These are phyloP conservation scores for Elymus sibiricus DNA, from an alignment of 176 grass and related monocot species.

Conservation along the genomic window DNA sequence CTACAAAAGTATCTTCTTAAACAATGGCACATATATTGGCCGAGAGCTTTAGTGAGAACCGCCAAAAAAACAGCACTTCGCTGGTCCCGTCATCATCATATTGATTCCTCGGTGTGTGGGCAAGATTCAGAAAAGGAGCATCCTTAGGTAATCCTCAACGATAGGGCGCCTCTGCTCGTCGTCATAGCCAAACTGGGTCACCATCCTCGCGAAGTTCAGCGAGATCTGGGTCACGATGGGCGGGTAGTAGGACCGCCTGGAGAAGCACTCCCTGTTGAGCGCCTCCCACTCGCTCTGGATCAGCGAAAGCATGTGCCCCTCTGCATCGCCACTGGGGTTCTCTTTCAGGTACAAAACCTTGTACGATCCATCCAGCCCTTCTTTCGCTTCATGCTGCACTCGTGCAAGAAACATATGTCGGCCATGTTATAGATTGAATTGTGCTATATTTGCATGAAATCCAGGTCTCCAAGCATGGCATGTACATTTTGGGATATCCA, in stretches of 20 bases:
- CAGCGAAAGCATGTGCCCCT: conserved; percentile 35
- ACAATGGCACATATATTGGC: too few species aligned
- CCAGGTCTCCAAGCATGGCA: background rate
- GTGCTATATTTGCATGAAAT: background rate
- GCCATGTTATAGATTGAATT: background rate
- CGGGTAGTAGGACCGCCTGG: conserved; percentile 3
- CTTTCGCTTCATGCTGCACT: conserved; percentile 61
- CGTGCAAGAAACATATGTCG: background rate
- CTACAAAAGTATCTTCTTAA: too few species aligned
- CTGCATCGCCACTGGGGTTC: conserved; percentile 35
- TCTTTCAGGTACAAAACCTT: conserved; percentile 52
- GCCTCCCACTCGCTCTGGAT: conserved; percentile 57
- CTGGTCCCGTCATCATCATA: too few species aligned
- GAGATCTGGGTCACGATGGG: background rate
- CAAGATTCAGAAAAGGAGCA: conserved; percentile 16
- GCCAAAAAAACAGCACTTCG: too few species aligned
- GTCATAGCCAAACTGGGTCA: conserved; percentile 39
- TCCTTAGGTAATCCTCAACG: conserved; percentile 46
- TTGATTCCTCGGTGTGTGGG: background rate
- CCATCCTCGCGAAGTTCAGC: conserved; percentile 53
- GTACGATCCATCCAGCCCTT: conserved; percentile 66
- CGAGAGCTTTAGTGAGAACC: too few species aligned
- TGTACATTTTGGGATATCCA: background rate
- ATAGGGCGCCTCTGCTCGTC: conserved; percentile 21
- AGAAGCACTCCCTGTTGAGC: conserved; percentile 65